These are phyloP conservation scores for Castanospermum australe DNA, from an alignment of 306 rosid species.

Conservation along the genomic window DNA sequence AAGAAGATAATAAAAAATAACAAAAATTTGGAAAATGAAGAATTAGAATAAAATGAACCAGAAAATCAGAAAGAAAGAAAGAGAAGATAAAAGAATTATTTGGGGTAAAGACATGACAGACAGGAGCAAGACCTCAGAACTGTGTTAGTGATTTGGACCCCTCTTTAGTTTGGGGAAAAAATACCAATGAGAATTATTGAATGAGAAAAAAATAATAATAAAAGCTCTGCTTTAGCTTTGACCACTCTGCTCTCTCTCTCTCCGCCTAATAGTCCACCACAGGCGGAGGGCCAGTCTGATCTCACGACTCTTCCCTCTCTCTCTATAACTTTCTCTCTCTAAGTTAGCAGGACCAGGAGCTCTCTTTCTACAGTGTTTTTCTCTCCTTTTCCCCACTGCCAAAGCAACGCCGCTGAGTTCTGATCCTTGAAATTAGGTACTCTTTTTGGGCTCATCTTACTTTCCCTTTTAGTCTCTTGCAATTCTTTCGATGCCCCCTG, in stretches of 20 bases:
- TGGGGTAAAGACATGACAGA: conserved; percentile 43
- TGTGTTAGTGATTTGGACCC: conserved; percentile 62
- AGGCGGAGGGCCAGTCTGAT: conserved; percentile 37
- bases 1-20: too few species aligned
- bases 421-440: conserved; percentile 60
- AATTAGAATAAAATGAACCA: too few species aligned
- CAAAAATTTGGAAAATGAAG: too few species aligned
- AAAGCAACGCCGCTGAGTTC: conserved; percentile 46
- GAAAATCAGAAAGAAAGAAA: neutral
- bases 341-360: conserved; percentile 30
- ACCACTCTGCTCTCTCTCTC: conserved; percentile 41
- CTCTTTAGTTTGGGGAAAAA: conserved; percentile 51
- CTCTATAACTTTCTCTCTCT: conserved; percentile 30
- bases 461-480: conserved; percentile 42
- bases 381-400: conserved; percentile 34
- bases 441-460: conserved; percentile 44
- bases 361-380: conserved; percentile 32
- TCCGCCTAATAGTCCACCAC: conserved; percentile 48
- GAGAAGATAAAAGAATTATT: conserved; percentile 16
- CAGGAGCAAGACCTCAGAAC: conserved; percentile 48
- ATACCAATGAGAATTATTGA: conserved; percentile 49
- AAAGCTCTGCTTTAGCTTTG: conserved; percentile 62
- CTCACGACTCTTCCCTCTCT: conserved; percentile 24
- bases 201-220: conserved; percentile 16
- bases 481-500: conserved; percentile 35